Evolutionary conservation across 1,284 basidiomycete genomes (phyloP).

Genomic region (Cerrena zonata): DNA sequence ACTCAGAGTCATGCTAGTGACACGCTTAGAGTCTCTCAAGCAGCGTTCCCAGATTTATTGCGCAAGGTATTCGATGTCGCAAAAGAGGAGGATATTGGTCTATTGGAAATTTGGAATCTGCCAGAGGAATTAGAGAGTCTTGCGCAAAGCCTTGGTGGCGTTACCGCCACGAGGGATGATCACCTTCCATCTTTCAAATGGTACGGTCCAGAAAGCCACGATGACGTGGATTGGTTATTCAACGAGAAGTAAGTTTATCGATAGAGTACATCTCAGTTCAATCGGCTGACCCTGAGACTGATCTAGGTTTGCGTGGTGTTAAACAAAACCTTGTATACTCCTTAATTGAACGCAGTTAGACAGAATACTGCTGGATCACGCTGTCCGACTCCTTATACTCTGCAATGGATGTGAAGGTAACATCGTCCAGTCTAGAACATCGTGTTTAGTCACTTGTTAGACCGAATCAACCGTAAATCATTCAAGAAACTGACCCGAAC

Average conservation of each 20-base stretch:
- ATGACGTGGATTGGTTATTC: slow-evolving; percentile 43
- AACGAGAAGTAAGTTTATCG: slow-evolving; percentile 42
- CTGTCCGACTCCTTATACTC: slow-evolving; percentile 24
- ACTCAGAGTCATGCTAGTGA: slow-evolving; percentile 41
- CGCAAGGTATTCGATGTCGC: slow-evolving; percentile 35
- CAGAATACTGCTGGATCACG: slow-evolving; percentile 22
- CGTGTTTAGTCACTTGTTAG: not conserved
- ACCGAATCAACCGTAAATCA: not conserved
- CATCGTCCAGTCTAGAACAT: slow-evolving; percentile 18
- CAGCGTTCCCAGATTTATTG: slow-evolving; percentile 37
- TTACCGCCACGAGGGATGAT: slow-evolving; percentile 35
- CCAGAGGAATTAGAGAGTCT: no score
- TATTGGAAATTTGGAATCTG: slow-evolving; percentile 55
- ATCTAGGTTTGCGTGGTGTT: slow-evolving; percentile 8
- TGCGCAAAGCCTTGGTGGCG: slow-evolving; percentile 34
- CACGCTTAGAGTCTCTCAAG: slow-evolving; percentile 38
- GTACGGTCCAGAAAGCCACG: slow-evolving; percentile 41
- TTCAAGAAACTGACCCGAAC: slow-evolving; percentile 27
- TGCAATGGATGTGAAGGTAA: slow-evolving; percentile 25
- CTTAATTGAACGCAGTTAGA: not conserved
- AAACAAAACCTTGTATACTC: not conserved
- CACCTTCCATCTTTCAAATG: slow-evolving; percentile 53
- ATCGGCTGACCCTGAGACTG: no score
- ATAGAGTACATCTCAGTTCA: no score
- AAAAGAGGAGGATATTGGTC: slow-evolving; percentile 32